phyloP scores from a whole-genome alignment of 306 rosid species.

The Corylus avellana region DNA sequence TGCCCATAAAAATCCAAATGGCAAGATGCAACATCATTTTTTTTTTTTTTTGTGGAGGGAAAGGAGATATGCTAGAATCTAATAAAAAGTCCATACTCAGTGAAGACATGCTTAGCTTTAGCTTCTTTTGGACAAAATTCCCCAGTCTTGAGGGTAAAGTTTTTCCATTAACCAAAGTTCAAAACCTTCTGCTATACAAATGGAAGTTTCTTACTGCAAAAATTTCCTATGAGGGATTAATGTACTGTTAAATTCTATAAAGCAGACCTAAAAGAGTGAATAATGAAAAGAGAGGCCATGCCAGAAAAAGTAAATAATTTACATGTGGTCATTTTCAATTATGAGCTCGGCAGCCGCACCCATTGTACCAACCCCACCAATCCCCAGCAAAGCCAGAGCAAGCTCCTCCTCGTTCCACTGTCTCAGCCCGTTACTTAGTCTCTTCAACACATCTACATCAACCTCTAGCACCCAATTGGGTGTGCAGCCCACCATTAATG shows the following conservation, averaged over 20 bases:
- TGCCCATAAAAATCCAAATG: too few species aligned
- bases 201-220: background rate
- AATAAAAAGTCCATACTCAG: too few species aligned
- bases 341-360: conserved; percentile 58
- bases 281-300: background rate
- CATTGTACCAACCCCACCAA: conserved; percentile 48
- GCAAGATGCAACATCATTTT: too few species aligned
- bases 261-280: background rate
- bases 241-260: background rate
- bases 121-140: background rate
- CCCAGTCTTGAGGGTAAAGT: background rate
- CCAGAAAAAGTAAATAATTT: conserved; percentile 16
- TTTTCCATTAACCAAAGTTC: background rate
- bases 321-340: conserved; percentile 34
- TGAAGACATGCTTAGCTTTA: background rate
- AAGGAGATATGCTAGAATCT: too few species aligned
- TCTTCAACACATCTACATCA: conserved; percentile 47
- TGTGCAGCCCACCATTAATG: conserved; percentile 54
- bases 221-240: background rate
- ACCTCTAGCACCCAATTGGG: conserved; percentile 58
- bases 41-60: too few species aligned
- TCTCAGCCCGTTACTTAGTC: conserved; percentile 48
- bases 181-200: background rate
- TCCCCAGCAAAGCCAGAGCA: conserved; percentile 53
- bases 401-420: conserved; percentile 56